Conservation (phyloP, 2,329 filamentous ascomycete genomes). For the Microsporum canis region DNA sequence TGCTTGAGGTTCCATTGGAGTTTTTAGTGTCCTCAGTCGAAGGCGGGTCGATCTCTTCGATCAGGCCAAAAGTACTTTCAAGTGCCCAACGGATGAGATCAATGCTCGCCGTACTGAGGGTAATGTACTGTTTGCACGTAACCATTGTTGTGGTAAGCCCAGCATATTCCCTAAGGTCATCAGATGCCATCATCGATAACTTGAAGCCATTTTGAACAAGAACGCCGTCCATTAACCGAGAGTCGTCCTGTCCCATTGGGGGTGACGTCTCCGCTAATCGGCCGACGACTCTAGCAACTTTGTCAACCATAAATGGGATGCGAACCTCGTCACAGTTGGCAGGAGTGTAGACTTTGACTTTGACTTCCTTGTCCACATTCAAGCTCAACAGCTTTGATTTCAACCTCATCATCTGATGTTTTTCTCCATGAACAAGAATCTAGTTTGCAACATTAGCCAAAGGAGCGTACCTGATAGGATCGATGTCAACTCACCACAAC, state of each 20-base stretch:
- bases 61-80: conserved; percentile 82
- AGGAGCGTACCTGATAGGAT: not conserved
- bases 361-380: conserved; percentile 66
- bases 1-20: conserved; percentile 18
- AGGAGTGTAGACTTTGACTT: conserved; percentile 86
- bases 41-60: conserved; percentile 45
- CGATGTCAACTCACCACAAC: conserved; percentile 59
- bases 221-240: conserved; percentile 69
- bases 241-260: conserved; percentile 40
- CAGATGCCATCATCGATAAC: conserved; percentile 89
- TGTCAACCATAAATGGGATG: conserved; percentile 92
- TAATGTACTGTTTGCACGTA: conserved; percentile 81
- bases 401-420: conserved; percentile 94
- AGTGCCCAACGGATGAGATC: conserved; percentile 90
- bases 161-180: conserved; percentile 90
- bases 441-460: conserved; percentile 25
- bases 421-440: conserved; percentile 95
- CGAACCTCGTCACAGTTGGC: conserved; percentile 90
- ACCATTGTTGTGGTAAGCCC: conserved; percentile 95
- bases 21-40: conserved; percentile 9
- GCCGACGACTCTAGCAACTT: conserved; percentile 90
- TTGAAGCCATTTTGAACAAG: conserved; percentile 97
- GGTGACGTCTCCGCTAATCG: conserved; percentile 75
- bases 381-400: conserved; percentile 92
- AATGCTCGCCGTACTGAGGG: conserved; percentile 73